A percentile compares a stretch with the other conserved stretches of the same genome.
Conservation (phyloP, 768 basidiomycete genomes). For the Suillus plorans region DNA sequence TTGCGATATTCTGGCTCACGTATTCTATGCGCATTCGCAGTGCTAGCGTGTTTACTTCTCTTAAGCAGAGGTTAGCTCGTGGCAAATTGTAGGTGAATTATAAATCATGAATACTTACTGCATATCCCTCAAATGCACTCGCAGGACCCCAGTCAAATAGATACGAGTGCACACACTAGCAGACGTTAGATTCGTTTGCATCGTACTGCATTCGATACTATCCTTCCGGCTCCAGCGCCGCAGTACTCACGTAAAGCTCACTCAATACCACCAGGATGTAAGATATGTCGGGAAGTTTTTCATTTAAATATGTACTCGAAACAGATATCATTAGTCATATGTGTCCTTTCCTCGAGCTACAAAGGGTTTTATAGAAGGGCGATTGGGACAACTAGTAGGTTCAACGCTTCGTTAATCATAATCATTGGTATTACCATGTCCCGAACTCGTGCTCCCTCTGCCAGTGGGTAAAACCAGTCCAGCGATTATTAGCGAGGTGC, state of each 20-base stretch:
- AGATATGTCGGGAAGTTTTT: not conserved
- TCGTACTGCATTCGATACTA: not conserved
- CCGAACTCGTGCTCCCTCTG: too few species aligned
- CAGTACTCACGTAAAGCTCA: not conserved
- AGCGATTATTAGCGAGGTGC: too few species aligned
- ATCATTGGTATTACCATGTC: too few species aligned
- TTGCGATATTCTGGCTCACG: slow-evolving; percentile 20
- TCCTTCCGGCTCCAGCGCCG: not conserved
- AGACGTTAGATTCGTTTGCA: not conserved
- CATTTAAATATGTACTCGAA: not conserved
- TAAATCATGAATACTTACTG: not conserved
- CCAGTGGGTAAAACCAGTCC: too few species aligned
- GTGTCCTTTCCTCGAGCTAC: not conserved
- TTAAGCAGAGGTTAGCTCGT: slow-evolving; percentile 1
- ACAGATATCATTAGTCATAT: not conserved
- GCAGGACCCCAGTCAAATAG: not conserved
- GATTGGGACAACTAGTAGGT: too few species aligned
- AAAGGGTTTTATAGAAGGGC: too few species aligned
- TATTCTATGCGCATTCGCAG: slow-evolving; percentile 26
- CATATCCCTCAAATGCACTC: not conserved
- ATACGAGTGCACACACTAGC: not conserved
- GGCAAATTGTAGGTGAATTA: not conserved
- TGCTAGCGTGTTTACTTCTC: slow-evolving; percentile 13
- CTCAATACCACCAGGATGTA: not conserved
- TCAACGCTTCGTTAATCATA: too few species aligned